Base-by-base conservation (phyloP, 139 green algal species). In the Yamagishiella unicocca region DNA sequence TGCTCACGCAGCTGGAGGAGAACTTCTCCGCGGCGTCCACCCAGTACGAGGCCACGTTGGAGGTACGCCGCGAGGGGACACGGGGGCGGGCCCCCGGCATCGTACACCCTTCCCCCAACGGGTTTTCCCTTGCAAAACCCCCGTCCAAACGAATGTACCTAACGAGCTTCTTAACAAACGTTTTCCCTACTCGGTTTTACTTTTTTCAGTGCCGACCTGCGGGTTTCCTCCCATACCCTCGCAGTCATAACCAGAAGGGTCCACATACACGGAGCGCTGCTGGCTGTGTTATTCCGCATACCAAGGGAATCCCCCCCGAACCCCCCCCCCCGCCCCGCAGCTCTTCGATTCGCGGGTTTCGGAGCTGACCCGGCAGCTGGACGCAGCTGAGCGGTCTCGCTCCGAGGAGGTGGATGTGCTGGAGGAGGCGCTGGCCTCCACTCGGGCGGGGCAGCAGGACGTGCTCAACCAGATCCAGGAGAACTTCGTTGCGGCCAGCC, bases 401-500 rank as follows among this genome's bases (percentile, higher is more conserved):
- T 2, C 2, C 2, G 67, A 87, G 67, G 82, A 87, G 45, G 82
- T 87, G 29, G 21, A 7, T 9, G 33, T 25, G 14, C 67, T 87
- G n/a, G 67, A 87, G 82, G 82, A 40, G 33, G 67, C 66, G 24
- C 82, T 87, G 82, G 82, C n/a, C 4, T 45, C 46, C 9, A 71
- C 50, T 0, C 66, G 82, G 24, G 3, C 7, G 10, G 25, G 37
- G 25, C 82, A 87, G 82, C 67, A 80, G 46, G 67, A 87, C 46
- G 35, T 87, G 46, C 82, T 87, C 37, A 42, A 31, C 19, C 67
- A 80, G 67, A 87, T 87, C 45, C 82, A 87, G 82, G 82, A 87
- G 45, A 87, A 87, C 67, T 87, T 87, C 67, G 4, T 80, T 46
- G 82, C 82, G 67, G 67, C 82, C 27, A 40, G 14, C 4, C 67